Conservation (phyloP, 1,139 yeast genomes). For the Hyphopichia buzzinii region DNA sequence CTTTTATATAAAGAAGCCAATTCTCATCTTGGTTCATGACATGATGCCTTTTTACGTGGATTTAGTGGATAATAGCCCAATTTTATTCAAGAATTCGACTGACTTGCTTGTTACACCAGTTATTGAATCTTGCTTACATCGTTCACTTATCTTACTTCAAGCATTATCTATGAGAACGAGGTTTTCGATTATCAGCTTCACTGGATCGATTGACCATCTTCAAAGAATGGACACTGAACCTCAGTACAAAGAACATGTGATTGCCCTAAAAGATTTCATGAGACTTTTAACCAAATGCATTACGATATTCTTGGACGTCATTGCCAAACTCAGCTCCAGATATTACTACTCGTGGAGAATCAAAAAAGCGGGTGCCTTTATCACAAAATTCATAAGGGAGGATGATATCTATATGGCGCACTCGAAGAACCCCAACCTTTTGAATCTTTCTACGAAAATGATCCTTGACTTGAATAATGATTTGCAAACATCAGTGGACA, state of each 20-base stretch:
- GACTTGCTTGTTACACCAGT: slow-evolving; percentile 40
- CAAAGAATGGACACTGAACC: slow-evolving; percentile 8
- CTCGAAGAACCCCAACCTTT: neutral
- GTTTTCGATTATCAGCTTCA: slow-evolving; percentile 5
- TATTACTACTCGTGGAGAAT: slow-evolving; percentile 41
- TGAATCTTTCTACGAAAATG: slow-evolving; percentile 2
- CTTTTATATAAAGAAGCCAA: slow-evolving; percentile 29
- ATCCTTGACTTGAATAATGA: neutral
- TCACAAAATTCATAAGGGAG: slow-evolving; percentile 19
- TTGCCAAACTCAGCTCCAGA: slow-evolving; percentile 20
- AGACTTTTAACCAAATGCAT: neutral
- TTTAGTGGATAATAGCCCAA: slow-evolving; percentile 20
- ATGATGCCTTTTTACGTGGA: slow-evolving; percentile 32
- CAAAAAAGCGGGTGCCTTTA: slow-evolving; percentile 28
- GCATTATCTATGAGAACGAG: slow-evolving; percentile 22
- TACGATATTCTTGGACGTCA: neutral
- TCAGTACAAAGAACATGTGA: neutral
- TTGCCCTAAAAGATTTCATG: neutral
- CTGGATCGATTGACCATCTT: slow-evolving; percentile 3
- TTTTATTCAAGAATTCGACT: slow-evolving; percentile 17
- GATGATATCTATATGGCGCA: slow-evolving; percentile 19
- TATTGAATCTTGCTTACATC: slow-evolving; percentile 31
- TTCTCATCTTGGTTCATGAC: slow-evolving; percentile 24
- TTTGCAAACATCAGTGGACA: neutral
- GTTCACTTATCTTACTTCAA: slow-evolving; percentile 23